Base-by-base conservation (phyloP, 169 alveolate genomes). In the Plasmodium vivax region DNA sequence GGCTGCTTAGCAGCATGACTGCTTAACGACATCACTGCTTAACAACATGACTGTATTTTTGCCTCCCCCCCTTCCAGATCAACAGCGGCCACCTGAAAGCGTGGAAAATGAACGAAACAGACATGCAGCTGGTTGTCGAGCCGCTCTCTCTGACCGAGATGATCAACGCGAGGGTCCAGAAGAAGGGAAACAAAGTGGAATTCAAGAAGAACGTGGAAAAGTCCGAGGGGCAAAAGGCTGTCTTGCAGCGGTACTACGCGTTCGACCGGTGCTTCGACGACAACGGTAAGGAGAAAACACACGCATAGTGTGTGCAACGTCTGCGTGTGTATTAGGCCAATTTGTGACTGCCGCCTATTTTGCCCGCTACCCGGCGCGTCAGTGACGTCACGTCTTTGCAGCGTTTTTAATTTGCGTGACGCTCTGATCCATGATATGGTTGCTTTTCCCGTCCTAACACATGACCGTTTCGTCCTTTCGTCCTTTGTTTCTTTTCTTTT, bases 181-280 rank as follows among this genome's bases (percentile, higher is more conserved):
- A 84, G 54, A 84, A 84, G 58, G 95, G 97, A 58, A 93, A 92
- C 85, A 87, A 95, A 68, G 73, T 36, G 38, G 94, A 80, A 14
- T 14, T 91, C 51, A 71, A 92, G 71, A 93, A 93, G 79, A 85
- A 73, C 32, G 96, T 82, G 54, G 97, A 96, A 80, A 95, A 95
- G 75, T 54, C 96, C n/a, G 96, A 96, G 88, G 97, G 96, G 10
- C 97, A 96, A 81, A 95, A 95, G 87, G 96, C 95, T 30, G 95
- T 95, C 56, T 71, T 96, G 34, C 97, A 96, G 80, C 93, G 97
- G 38, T 75, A 92, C 77, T 96, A 83, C 72, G 97, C 96, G 30
- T 95, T 95, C 82, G 97, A 96, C 84, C 84, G 97, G 62, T 96
- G 97, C 82, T 96, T 96, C 81, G 97, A 96, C 72, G 97, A 96